Evolutionary conservation across 225 moss, liverwort and hornwort genomes (phyloP).

Genomic region (Neckera pumila): DNA sequence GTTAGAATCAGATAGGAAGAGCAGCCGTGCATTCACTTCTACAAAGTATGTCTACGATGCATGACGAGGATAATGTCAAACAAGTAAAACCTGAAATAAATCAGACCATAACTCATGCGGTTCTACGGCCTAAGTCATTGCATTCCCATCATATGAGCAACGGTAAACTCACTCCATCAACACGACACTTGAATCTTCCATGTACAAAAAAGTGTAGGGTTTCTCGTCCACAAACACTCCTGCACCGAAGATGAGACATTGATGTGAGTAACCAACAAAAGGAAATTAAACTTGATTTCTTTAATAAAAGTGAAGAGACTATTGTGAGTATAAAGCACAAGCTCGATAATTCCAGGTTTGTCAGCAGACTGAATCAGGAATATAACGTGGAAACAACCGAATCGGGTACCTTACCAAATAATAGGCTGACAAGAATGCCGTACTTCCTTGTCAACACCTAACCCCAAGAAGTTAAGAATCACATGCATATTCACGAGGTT

Average conservation of each 20-base stretch:
- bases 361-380: neutral
- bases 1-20: neutral
- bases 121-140: neutral
- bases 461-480: neutral
- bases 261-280: neutral
- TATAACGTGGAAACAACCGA: neutral
- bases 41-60: neutral
- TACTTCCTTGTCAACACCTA: neutral
- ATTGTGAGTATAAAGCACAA: neutral
- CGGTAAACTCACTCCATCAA: slow-evolving; percentile 80
- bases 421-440: neutral
- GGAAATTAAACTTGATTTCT: neutral
- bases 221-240: slow-evolving; percentile 95
- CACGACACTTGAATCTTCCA: slow-evolving; percentile 58
- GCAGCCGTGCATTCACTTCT: neutral
- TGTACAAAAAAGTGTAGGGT: slow-evolving; percentile 67
- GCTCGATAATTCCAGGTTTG: neutral
- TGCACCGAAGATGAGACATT: slow-evolving; percentile 18
- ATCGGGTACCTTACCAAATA: neutral
- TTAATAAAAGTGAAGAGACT: neutral
- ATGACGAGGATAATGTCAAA: neutral
- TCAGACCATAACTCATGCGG: neutral
- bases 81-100: neutral
- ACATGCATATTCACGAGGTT: neutral
- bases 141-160: neutral